Evolutionary conservation across 768 basidiomycete species (phyloP).

Genomic region (Phlebiopsis gigantea): DNA sequence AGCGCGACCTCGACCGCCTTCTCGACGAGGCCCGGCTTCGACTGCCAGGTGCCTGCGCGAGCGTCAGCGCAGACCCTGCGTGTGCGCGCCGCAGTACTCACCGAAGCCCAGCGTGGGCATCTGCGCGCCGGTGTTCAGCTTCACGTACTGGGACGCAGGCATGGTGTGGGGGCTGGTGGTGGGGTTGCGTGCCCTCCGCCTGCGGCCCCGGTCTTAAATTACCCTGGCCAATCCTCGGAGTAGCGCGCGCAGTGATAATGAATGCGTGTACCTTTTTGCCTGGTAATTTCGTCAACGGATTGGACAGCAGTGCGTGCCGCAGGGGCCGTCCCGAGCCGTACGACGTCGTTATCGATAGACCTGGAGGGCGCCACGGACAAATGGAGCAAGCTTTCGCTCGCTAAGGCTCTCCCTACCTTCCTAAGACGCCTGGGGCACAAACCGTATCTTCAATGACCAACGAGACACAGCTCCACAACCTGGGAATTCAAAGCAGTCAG

Average conservation of each 20-base stretch:
- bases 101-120: slow-evolving; percentile 76
- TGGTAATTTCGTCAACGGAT: neutral
- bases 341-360: neutral
- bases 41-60: slow-evolving; percentile 70
- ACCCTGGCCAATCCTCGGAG: neutral
- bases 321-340: neutral
- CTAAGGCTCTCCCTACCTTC: neutral
- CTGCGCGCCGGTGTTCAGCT: slow-evolving; percentile 70
- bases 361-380: neutral
- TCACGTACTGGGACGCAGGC: slow-evolving; percentile 40
- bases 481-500: no score
- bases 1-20: slow-evolving; percentile 72
- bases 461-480: no score
- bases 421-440: no score
- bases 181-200: neutral
- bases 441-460: no score
- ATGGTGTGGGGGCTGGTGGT: slow-evolving; percentile 29
- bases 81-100: slow-evolving; percentile 18
- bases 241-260: neutral
- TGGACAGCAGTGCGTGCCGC: neutral
- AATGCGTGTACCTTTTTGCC: neutral
- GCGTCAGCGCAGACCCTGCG: neutral
- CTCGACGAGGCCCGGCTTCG: slow-evolving; percentile 62
- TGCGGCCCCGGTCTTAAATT: neutral
- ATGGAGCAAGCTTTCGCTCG: neutral